These are phyloP conservation scores for Phytopythium oedochilum DNA, from an alignment of 352 stramenopile species.

Conservation along the genomic window DNA sequence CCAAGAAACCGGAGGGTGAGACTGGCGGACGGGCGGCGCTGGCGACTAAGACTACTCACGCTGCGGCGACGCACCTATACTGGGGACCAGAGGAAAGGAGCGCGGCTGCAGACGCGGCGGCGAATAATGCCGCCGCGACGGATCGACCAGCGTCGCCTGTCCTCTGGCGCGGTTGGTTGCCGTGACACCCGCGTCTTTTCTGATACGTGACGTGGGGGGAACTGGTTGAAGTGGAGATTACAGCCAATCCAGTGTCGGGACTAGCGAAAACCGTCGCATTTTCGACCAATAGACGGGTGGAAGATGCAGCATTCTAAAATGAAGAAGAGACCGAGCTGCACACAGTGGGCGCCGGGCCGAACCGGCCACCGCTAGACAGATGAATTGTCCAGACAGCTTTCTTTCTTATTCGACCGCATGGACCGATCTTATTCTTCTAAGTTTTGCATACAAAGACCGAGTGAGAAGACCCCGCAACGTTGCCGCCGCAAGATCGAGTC, in stretches of 20 bases:
- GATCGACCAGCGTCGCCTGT: not conserved
- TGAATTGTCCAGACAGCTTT: not conserved
- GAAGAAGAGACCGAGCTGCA: not conserved
- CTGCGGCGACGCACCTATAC: no score
- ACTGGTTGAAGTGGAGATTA: not conserved
- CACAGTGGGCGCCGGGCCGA: not conserved
- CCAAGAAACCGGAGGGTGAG: no score
- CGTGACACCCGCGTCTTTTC: not conserved
- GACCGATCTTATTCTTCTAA: conserved; percentile 1
- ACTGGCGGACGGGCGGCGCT: not conserved
- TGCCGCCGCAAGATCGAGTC: not conserved
- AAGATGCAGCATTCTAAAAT: no score
- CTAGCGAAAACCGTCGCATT: no score
- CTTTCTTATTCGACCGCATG: not conserved
- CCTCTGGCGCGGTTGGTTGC: no score
- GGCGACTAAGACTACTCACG: not conserved
- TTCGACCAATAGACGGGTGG: no score
- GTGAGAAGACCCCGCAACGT: not conserved
- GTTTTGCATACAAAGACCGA: not conserved
- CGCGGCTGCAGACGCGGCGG: not conserved
- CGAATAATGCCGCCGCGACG: no score
- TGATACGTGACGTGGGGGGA: not conserved
- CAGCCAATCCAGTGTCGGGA: not conserved
- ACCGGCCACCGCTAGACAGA: not conserved
- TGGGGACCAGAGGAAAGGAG: not conserved